Conservation (phyloP, 2,329 filamentous ascomycete species). For the Dactylonectria estremocensis region DNA sequence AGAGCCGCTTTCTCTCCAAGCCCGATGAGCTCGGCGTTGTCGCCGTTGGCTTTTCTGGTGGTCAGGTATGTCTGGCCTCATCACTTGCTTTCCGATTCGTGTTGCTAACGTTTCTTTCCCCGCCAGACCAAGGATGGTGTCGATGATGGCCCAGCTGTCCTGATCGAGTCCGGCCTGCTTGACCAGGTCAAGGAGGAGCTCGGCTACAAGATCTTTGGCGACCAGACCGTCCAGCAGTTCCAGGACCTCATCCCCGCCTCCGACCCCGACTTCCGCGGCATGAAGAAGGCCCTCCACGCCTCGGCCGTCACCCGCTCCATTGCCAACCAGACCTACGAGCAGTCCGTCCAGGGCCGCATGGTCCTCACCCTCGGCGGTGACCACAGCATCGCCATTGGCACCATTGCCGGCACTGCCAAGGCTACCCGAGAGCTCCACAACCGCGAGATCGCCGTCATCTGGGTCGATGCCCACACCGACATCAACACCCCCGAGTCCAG, state of each 20-base stretch:
- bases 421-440: conserved; percentile 87
- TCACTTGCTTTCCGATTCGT: not conserved
- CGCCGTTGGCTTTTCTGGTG: conserved; percentile 95
- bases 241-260: conserved; percentile 77
- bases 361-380: conserved; percentile 96
- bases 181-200: conserved; percentile 87
- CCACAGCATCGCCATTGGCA: conserved; percentile 96
- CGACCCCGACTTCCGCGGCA: conserved; percentile 88
- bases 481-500: conserved; percentile 97
- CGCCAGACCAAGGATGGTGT: conserved; percentile 86
- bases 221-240: conserved; percentile 87
- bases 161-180: conserved; percentile 91
- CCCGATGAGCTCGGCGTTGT: conserved; percentile 90
- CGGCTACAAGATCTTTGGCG: conserved; percentile 89
- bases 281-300: conserved; percentile 94
- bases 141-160: conserved; percentile 88
- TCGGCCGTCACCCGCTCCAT: conserved; percentile 88
- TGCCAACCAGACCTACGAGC: conserved; percentile 87
- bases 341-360: conserved; percentile 86
- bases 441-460: conserved; percentile 93
- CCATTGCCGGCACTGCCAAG: conserved; percentile 88
- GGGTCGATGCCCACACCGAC: conserved; percentile 98
- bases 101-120: conserved; percentile 18
- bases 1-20: conserved; percentile 83
- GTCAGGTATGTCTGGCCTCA: conserved; percentile 77